Base-by-base conservation (phyloP, 441 rosid species). In the Theobroma grandiflorum region DNA sequence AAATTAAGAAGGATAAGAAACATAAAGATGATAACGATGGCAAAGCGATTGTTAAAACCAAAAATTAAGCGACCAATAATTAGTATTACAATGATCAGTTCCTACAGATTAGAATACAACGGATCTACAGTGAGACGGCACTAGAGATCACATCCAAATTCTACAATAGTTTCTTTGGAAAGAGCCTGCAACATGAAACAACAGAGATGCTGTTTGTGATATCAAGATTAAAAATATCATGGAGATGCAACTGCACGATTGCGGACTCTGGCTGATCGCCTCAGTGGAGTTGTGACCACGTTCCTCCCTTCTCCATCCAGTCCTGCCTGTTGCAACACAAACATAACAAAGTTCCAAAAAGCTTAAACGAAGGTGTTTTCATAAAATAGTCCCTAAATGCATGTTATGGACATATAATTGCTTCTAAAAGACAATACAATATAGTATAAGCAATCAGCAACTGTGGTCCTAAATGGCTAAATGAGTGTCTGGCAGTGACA, bases 231-330 rank as follows among this genome's bases (percentile, higher is more conserved):
- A 47, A 18, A 45, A 6, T 62, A 12, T 20, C 81, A 83, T 67
- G 88, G 88, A 75, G 90, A 85, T 59, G 58, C 31, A 38, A 74
- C 20, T 40, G 78, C 31, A 6, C 80, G 89, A 33, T 57, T 84
- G 14, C 72, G 78, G 45, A 86, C 75, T 82, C 87, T 74, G 67
- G 80, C 79, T 64, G 93, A 86, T 79, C 91, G 62, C 84, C 91
- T 90, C 58, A 82, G 52, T 6, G 90, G 79, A 35, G 89, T 87
- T 62, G 61, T 40, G 37, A 18, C 72, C 16, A 16, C 72, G 2
- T 35, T 79, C 50, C 52, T 72, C 43, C 40, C 72, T 72, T 80
- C 84, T 49, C 72, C 77, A 53, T 61, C 68, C 45, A 20, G 70
- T 69, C 47, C 78, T 71, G 61, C 78, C 88, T 80, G 84, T 55